Percentiles rank a stretch among this genome's conserved stretches.
Conservation (phyloP, 176 grass and related monocot genomes). For the Otatea glauca region DNA sequence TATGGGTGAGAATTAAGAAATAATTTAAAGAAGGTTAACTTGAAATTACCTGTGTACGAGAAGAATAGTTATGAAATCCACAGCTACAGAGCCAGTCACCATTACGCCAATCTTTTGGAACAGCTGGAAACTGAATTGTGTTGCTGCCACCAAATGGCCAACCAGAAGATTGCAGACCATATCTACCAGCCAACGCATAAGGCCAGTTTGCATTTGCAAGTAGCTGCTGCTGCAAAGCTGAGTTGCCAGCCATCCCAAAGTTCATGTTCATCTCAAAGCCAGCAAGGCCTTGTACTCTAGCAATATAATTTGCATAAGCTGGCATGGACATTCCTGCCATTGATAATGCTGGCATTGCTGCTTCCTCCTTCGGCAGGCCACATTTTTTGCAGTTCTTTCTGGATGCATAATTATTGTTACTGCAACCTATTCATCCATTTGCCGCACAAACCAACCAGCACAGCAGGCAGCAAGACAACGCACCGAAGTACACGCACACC, state of each 20-base stretch:
- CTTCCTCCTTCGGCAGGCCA: slow-evolving; percentile 90
- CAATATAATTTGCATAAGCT: slow-evolving; percentile 76
- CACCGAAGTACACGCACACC: slow-evolving; percentile 66
- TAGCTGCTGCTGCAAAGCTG: slow-evolving; percentile 73
- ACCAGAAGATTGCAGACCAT: slow-evolving; percentile 67
- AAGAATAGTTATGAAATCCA: slow-evolving; percentile 97
- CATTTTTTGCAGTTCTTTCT: slow-evolving; percentile 99
- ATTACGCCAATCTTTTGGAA: slow-evolving; percentile 81
- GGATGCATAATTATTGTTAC: slow-evolving; percentile 99
- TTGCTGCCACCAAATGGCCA: slow-evolving; percentile 50
- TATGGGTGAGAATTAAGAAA: slow-evolving; percentile 1
- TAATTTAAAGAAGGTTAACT: background rate
- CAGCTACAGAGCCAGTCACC: slow-evolving; percentile 98
- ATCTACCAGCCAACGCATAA: slow-evolving; percentile 54
- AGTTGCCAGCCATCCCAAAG: slow-evolving; percentile 56
- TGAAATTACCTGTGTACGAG: slow-evolving; percentile 72
- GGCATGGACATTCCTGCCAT: slow-evolving; percentile 72
- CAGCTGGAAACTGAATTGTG: slow-evolving; percentile 55
- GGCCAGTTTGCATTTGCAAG: slow-evolving; percentile 65
- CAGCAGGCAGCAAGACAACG: slow-evolving; percentile 60
- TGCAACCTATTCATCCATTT: slow-evolving; percentile 94
- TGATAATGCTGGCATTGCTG: slow-evolving; percentile 80
- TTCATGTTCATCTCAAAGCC: slow-evolving; percentile 78
- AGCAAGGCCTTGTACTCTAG: slow-evolving; percentile 58
- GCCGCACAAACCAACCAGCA: slow-evolving; percentile 67